Conservation (phyloP, 352 stramenopile genomes). For the Plasmopara halstedii region DNA sequence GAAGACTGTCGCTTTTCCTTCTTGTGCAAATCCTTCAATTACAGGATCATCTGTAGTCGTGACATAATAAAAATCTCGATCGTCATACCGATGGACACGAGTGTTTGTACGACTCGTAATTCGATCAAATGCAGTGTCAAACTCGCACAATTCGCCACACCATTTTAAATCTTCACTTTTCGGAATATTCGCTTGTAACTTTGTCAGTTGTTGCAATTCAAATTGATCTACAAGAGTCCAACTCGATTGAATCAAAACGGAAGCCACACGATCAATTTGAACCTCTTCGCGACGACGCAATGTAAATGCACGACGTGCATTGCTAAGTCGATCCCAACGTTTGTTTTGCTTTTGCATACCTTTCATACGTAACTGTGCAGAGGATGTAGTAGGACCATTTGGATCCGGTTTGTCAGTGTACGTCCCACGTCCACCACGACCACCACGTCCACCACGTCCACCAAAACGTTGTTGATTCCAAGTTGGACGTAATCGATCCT, state of each 20-base stretch:
- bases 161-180: conserved; percentile 88
- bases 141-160: conserved; percentile 92
- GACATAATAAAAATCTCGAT: conserved; percentile 95
- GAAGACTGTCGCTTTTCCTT: conserved; percentile 91
- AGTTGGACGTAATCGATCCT: conserved; percentile 69
- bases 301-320: conserved; percentile 61
- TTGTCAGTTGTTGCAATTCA: conserved; percentile 93
- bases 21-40: conserved; percentile 90
- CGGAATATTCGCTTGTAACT: conserved; percentile 87
- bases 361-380: conserved; percentile 71
- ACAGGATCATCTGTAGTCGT: conserved; percentile 96
- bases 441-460: conserved; percentile 35
- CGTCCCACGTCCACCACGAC: conserved; percentile 18
- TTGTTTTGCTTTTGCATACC: conserved; percentile 85
- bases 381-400: conserved; percentile 35
- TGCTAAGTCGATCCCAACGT: conserved; percentile 70
- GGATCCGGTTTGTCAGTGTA: conserved; percentile 32
- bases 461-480: conserved; percentile 85
- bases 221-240: conserved; percentile 95
- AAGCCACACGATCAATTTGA: conserved; percentile 78
- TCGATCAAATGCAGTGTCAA: conserved; percentile 93
- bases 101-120: conserved; percentile 82
- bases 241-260: conserved; percentile 86
- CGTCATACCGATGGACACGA: conserved; percentile 69
- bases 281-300: conserved; percentile 59